Evolutionary conservation across 2,329 filamentous ascomycete genomes (phyloP), one percentile per base, ranked within the genome.

Genomic region (Ramularia endophylla): DNA sequence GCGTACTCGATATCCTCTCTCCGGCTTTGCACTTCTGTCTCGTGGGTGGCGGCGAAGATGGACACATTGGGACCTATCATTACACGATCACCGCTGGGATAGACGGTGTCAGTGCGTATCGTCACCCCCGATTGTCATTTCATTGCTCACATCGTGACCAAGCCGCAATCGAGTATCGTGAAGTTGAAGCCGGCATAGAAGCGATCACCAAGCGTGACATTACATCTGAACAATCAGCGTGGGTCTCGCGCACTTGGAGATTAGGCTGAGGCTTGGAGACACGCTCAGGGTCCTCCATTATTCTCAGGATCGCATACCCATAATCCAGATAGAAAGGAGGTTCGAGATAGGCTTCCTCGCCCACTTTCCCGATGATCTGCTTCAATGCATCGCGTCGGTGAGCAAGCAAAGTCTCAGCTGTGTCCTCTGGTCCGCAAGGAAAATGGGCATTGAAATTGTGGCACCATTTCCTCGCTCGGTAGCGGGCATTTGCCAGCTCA

Each of bases 291-390:
- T n/a, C n/a, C n/a, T n/a, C n/a, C n/a, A n/a, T n/a, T n/a, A n/a
- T n/a, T n/a, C n/a, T n/a, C n/a, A n/a, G n/a, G n/a, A n/a, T n/a
- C n/a, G n/a, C n/a, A n/a, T n/a, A n/a, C n/a, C 80, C 81, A 44
- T 84, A 83, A 56, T 84, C 80, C 25, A 82, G 68, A 28, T 67
- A 69, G 41, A 85, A 66, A 0, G 80, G 78, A 0, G 79, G 74
- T 51, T 84, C 80, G 27, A 83, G 72, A 47, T 73, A 74, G 17
- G 65, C 68, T 15, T 46, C 46, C 17, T 60, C 51, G 18, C 60
- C 56, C 19, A 61, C 34, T 5, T 38, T 33, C 27, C 46, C 48
- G 22, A 51, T 42, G 19, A 51, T 45, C 16, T 25, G 20, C 28
- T 41, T 28, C 8, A 51, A 16, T 9, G 30, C 16, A 9, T 32